Evolutionary conservation across 2,329 filamentous ascomycete species (phyloP), one percentile per base, ranked within the genome.

Genomic region (Exophiala bonariae): DNA sequence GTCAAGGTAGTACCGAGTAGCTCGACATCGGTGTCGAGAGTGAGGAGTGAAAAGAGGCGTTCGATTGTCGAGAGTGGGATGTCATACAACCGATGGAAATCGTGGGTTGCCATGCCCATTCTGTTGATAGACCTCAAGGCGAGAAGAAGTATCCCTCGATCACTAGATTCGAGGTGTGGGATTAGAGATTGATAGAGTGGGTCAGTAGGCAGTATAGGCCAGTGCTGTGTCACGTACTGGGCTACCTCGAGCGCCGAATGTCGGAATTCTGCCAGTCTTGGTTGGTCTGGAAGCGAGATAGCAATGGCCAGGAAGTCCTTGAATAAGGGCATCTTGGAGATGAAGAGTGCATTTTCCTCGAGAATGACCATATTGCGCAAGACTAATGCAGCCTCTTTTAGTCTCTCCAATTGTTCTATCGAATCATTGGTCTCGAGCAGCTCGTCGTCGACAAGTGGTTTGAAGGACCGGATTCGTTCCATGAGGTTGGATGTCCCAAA

Each of bases 311-410:
- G 75, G 40, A 95, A 79, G 60, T 96, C 91, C 62, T 86, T 85
- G 31, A 95, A 73, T 1, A 89, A 77, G 13, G 81, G 81, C 50
- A 92, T 83, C 18, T 86, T 82, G 4, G 89, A 80, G 60, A 95
- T 79, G 64, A 90, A 93, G 18, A 79, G 71, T 0, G 92, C 92
- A 63, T 99, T 99, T 53, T 96, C 90, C 17, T 85, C 81, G 16
- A 96, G 75, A 67, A 95, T 87, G n/a, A 91, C 85, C 90, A 99
- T 96, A 66, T 99, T 99, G 41, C 93, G 83, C 34, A 97, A 76
- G 14, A 95, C 91, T 37, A 97, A 74, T 16, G 86, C 84, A 2
- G 93, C 90, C 67, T 97, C 91, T 18, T 86, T 92, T 52, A 95
- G 79, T 55, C 89, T 81, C 10, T 87, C 80, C 50, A 97, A 75